Evolutionary conservation across 1,139 yeast genomes (phyloP).

Genomic region (Barnettozyma hawaiiensis): DNA sequence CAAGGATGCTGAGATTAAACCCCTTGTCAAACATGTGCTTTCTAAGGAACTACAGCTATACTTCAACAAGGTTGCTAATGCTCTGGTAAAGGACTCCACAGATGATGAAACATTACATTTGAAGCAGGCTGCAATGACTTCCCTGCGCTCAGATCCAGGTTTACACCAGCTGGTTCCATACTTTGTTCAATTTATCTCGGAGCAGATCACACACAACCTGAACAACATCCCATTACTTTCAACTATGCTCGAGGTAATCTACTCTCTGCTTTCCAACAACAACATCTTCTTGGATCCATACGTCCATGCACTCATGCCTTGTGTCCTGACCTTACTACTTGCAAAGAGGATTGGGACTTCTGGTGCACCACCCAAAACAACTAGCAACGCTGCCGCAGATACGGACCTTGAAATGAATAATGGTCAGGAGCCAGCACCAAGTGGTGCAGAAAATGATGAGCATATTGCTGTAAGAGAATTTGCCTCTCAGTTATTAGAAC

Average conservation of each 20-base stretch:
- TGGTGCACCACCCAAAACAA: background rate
- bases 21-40: slow-evolving; percentile 92
- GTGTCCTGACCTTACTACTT: slow-evolving; percentile 78
- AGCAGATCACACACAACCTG: slow-evolving; percentile 85
- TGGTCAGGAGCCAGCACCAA: background rate
- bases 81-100: slow-evolving; percentile 55
- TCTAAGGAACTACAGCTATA: slow-evolving; percentile 92
- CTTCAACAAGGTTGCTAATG: slow-evolving; percentile 85
- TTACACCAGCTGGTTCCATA: slow-evolving; percentile 95
- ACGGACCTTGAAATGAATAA: slow-evolving; percentile 27
- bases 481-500: slow-evolving; percentile 78
- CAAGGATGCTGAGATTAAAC: slow-evolving; percentile 73
- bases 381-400: background rate
- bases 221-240: slow-evolving; percentile 66
- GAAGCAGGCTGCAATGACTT: slow-evolving; percentile 74
- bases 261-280: slow-evolving; percentile 77
- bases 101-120: slow-evolving; percentile 36
- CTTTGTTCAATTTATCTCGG: slow-evolving; percentile 92
- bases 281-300: slow-evolving; percentile 92
- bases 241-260: slow-evolving; percentile 88
- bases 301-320: slow-evolving; percentile 94
- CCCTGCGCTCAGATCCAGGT: slow-evolving; percentile 89
- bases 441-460: slow-evolving; percentile 24
- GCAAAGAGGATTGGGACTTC: slow-evolving; percentile 76
- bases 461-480: slow-evolving; percentile 68